Conservation (phyloP, 108 stramenopile species). For the Heterococcus sp. region DNA sequence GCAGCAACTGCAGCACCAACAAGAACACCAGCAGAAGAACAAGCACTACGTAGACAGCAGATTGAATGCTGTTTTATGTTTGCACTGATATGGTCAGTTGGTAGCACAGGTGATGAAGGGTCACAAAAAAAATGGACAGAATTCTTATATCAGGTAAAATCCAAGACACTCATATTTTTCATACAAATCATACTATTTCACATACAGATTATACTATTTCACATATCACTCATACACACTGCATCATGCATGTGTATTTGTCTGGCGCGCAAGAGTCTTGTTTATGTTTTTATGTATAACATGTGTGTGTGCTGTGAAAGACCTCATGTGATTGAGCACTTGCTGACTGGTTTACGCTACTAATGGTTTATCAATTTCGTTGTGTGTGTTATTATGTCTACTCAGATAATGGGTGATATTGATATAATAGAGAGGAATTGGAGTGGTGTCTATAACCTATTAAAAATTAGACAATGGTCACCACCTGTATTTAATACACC, state of each 20-base stretch:
- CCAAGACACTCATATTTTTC: background rate
- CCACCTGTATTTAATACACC: slow-evolving; percentile 35
- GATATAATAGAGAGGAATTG: slow-evolving; percentile 25
- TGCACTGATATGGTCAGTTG: slow-evolving; percentile 56
- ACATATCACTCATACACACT: background rate
- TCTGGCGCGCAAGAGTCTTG: too few relatives aligned
- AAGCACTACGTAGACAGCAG: background rate
- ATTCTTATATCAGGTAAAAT: slow-evolving; percentile 3
- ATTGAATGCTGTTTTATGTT: slow-evolving; percentile 62
- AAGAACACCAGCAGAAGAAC: background rate
- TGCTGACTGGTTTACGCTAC: too few relatives aligned
- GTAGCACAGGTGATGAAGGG: slow-evolving; percentile 43
- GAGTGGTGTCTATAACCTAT: slow-evolving; percentile 29
- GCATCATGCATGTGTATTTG: background rate
- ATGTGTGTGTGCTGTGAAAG: too few relatives aligned
- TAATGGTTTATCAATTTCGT: too few relatives aligned
- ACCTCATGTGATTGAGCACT: too few relatives aligned
- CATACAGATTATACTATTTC: background rate
- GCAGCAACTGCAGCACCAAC: background rate
- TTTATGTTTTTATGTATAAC: too few relatives aligned
- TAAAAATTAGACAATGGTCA: slow-evolving; percentile 42
- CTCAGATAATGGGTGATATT: slow-evolving; percentile 13
- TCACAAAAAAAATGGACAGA: slow-evolving; percentile 42
- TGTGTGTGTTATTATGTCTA: too few relatives aligned
- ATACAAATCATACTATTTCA: background rate